Percentiles rank a stretch among this genome's conserved stretches.
Evolutionary conservation across 257 asterid genomes (phyloP).

Genomic region (Prunella vulgaris): DNA sequence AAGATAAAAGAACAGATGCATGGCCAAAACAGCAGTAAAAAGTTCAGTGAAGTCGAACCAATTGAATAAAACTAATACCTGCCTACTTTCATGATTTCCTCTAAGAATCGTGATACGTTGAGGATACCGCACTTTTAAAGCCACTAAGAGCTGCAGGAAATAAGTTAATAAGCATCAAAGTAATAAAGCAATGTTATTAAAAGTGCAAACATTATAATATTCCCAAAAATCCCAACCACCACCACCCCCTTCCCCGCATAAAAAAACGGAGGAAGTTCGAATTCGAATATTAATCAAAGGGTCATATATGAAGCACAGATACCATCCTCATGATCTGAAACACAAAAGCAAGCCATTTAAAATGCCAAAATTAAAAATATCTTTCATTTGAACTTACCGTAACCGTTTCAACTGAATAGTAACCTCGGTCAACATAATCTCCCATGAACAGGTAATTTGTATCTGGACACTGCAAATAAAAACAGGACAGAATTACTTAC

Average conservation of each 20-base stretch:
- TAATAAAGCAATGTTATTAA: slow-evolving; percentile 5
- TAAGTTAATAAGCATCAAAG: slow-evolving; percentile 17
- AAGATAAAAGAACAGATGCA: not conserved
- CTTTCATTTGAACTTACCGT: slow-evolving; percentile 42
- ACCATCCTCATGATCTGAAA: not conserved
- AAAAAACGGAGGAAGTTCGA: not conserved
- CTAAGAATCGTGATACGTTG: slow-evolving; percentile 70
- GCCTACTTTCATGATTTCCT: slow-evolving; percentile 77
- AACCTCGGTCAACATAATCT: slow-evolving; percentile 72
- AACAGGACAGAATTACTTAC: slow-evolving; percentile 7
- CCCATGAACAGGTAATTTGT: slow-evolving; percentile 65
- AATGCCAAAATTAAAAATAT: not conserved
- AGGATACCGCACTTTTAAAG: slow-evolving; percentile 68
- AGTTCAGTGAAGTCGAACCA: not conserved
- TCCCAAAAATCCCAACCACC: not conserved
- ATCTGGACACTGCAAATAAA: slow-evolving; percentile 55
- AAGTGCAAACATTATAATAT: not conserved
- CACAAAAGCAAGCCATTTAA: slow-evolving; percentile 6
- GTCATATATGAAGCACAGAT: not conserved
- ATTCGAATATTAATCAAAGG: not conserved
- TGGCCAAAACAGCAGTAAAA: not conserved
- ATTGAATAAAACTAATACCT: slow-evolving; percentile 31
- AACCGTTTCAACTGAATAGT: slow-evolving; percentile 67
- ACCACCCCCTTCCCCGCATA: no score
- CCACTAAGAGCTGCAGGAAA: slow-evolving; percentile 55